A percentile compares a stretch with the other conserved stretches of the same genome.
Conservation (phyloP, 331 rosid species). For the Telfairia occidentalis region DNA sequence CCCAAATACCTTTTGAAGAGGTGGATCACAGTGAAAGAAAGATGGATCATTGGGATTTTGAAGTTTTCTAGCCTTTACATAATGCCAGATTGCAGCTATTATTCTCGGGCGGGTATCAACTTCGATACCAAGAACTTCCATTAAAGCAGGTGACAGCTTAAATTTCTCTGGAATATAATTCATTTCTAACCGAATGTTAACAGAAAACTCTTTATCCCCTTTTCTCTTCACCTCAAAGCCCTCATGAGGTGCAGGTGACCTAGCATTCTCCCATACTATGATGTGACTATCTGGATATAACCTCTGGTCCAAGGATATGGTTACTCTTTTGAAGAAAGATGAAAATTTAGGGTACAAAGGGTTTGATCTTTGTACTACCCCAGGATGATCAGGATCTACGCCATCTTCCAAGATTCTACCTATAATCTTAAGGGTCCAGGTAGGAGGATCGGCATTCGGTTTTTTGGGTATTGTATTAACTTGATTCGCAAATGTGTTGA, state of each 20-base stretch:
- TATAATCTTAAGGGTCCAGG: conserved; percentile 90
- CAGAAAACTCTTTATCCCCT: conserved; percentile 82
- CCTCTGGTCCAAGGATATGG: conserved; percentile 89
- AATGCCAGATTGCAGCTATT: conserved; percentile 96
- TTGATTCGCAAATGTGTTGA: conserved; percentile 86
- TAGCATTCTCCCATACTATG: conserved; percentile 76
- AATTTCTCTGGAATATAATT: conserved; percentile 86
- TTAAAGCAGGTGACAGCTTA: conserved; percentile 77
- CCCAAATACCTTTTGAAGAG: conserved; percentile 91
- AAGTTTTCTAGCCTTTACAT: conserved; percentile 95
- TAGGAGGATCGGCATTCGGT: conserved; percentile 84
- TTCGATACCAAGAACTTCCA: conserved; percentile 97
- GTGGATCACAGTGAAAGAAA: conserved; percentile 66
- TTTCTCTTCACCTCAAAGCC: conserved; percentile 98
- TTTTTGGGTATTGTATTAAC: conserved; percentile 60
- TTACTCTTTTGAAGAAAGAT: conserved; percentile 78
- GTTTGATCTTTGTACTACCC: conserved; percentile 65
- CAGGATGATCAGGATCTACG: conserved; percentile 94
- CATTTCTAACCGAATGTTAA: conserved; percentile 72
- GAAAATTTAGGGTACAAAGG: conserved; percentile 82
- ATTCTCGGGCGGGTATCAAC: conserved; percentile 97
- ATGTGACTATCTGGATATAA: conserved; percentile 73
- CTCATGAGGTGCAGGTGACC: conserved; percentile 81
- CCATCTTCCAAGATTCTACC: conserved; percentile 98
- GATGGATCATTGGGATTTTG: conserved; percentile 84